phyloP scores from a whole-genome alignment of 805 yeast genomes.

The Kodamaea neixiangensis region DNA sequence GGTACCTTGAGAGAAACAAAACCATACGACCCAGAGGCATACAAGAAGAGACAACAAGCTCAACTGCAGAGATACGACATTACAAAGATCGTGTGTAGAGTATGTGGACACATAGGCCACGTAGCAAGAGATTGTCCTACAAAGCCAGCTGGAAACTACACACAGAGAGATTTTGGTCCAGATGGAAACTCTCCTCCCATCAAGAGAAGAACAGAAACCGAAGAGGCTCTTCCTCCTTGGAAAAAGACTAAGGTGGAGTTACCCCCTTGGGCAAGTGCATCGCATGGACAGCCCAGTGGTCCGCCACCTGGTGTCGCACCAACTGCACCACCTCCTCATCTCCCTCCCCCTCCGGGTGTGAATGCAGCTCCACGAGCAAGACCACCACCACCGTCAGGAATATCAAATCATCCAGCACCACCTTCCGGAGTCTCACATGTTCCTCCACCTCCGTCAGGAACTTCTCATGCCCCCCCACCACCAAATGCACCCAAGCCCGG shows the following conservation, averaged over 20 bases:
- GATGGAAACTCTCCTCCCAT: neutral
- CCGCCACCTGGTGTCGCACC: constrained; percentile 26
- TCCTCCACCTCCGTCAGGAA: constrained; percentile 21
- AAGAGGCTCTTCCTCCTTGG: constrained; percentile 26
- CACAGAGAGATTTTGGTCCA: neutral
- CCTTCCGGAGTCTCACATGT: constrained; percentile 21
- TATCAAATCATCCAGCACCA: constrained; percentile 1
- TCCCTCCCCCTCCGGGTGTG: constrained; percentile 14
- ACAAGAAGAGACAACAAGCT: constrained; percentile 32
- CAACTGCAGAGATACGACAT: constrained; percentile 42
- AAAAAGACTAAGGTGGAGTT: constrained; percentile 25
- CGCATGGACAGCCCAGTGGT: constrained; percentile 16
- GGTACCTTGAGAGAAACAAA: constrained; percentile 89
- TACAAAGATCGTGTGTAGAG: constrained; percentile 62
- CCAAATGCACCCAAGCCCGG: constrained; percentile 10
- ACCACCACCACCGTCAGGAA: constrained; percentile 15
- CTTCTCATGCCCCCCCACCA: constrained; percentile 21
- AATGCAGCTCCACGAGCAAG: constrained; percentile 15
- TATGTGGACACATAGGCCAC: constrained; percentile 85
- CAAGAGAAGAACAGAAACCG: constrained; percentile 6
- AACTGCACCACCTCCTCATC: constrained; percentile 16
- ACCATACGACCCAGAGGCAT: constrained; percentile 49
- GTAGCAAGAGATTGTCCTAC: constrained; percentile 81
- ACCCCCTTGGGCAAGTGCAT: constrained; percentile 27
- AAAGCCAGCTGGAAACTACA: constrained; percentile 13